Evolutionary conservation across 2,329 filamentous ascomycete genomes (phyloP).

Genomic region (Onygenales sp.): DNA sequence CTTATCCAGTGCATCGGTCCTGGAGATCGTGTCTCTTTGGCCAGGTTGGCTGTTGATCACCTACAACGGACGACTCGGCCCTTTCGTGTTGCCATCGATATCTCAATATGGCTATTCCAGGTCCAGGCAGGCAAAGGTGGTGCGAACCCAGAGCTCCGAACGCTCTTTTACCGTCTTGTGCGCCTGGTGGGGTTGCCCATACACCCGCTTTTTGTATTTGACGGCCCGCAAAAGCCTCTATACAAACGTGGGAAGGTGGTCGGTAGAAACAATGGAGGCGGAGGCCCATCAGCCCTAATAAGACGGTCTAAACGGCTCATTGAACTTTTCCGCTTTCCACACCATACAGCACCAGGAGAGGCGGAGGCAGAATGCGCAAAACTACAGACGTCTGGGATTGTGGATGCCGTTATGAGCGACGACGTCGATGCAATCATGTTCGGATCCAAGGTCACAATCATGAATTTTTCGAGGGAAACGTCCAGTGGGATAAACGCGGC

Average conservation of each 20-base stretch:
- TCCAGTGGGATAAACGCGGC: constrained; percentile 51
- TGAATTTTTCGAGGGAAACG: constrained; percentile 75
- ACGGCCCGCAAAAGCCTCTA: constrained; percentile 72
- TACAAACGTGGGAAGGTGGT: constrained; percentile 80
- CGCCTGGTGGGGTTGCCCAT: constrained; percentile 68
- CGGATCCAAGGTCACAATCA: constrained; percentile 67
- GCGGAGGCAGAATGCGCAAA: constrained; percentile 93
- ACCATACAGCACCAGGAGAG: constrained; percentile 83
- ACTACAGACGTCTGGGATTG: constrained; percentile 68
- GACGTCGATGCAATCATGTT: constrained; percentile 99
- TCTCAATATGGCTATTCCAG: constrained; percentile 97
- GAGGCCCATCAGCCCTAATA: constrained; percentile 54
- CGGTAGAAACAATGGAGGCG: constrained; percentile 30
- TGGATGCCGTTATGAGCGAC: constrained; percentile 90
- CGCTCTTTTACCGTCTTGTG: constrained; percentile 82
- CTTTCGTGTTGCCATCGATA: constrained; percentile 80
- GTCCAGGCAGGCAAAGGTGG: constrained; percentile 78
- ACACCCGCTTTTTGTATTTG: constrained; percentile 82
- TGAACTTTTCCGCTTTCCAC: constrained; percentile 71
- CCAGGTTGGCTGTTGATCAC: constrained; percentile 70
- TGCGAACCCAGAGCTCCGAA: constrained; percentile 79
- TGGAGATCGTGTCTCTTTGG: constrained; percentile 68
- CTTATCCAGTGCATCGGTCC: constrained; percentile 84
- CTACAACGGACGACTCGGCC: constrained; percentile 62
- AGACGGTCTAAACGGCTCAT: constrained; percentile 76